These are phyloP conservation scores for Capsella bursapastoris DNA, from an alignment of 345 rosid genomes.

Conservation along the genomic window DNA sequence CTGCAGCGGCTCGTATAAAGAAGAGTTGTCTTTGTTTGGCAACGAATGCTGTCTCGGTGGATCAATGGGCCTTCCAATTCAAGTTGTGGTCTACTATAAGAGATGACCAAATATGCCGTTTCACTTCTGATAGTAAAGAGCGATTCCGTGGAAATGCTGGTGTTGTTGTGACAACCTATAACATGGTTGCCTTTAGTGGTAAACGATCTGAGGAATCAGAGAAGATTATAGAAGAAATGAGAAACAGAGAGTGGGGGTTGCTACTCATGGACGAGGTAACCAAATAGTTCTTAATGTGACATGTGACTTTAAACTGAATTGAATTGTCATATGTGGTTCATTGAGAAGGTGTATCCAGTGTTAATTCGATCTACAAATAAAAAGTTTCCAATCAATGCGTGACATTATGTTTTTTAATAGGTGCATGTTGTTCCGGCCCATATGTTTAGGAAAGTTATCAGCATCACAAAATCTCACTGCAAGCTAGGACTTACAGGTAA, in stretches of 20 bases:
- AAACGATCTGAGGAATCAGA: conserved; percentile 97
- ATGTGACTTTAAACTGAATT: not conserved
- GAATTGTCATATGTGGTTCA: not conserved
- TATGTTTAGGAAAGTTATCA: conserved; percentile 98
- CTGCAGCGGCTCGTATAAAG: conserved; percentile 88
- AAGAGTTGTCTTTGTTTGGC: conserved; percentile 99
- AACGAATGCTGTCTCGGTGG: conserved; percentile 98
- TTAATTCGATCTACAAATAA: not conserved
- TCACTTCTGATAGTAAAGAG: conserved; percentile 98
- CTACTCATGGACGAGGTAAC: conserved; percentile 98
- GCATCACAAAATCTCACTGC: conserved; percentile 98
- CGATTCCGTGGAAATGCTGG: conserved; percentile 96
- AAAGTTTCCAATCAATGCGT: not conserved
- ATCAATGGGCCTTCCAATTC: conserved; percentile 98
- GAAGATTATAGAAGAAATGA: conserved; percentile 93
- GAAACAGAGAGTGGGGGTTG: conserved; percentile 98
- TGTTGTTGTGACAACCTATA: conserved; percentile 95
- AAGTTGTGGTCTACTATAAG: conserved; percentile 89
- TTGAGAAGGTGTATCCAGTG: not conserved
- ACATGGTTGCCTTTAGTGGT: conserved; percentile 99
- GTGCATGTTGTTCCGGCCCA: conserved; percentile 99
- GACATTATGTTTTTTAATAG: conserved; percentile 41
- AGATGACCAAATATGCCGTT: conserved; percentile 90
- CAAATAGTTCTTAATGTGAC: not conserved
- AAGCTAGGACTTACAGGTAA: conserved; percentile 98